Percentiles rank a stretch among this genome's conserved stretches.
phyloP scores from a whole-genome alignment of 75 land plant genomes.

The Azolla pinnata region DNA sequence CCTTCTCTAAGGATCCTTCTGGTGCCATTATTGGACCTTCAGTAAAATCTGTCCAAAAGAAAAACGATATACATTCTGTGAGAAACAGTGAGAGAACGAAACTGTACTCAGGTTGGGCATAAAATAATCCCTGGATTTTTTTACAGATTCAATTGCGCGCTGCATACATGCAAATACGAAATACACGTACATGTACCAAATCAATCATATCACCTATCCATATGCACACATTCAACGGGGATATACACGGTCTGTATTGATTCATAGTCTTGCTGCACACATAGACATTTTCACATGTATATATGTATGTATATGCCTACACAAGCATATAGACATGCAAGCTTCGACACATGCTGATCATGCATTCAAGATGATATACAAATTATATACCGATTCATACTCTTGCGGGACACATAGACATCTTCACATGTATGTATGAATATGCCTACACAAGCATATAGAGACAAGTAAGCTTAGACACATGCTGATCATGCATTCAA shows the following conservation, averaged over 20 bases:
- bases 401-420: too few relatives aligned
- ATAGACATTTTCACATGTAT: neutral
- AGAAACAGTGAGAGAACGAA: too few relatives aligned
- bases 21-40: constrained; percentile 5
- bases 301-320: neutral
- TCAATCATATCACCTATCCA: too few relatives aligned
- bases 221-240: too few relatives aligned
- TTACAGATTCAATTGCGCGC: too few relatives aligned
- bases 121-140: neutral
- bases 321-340: neutral
- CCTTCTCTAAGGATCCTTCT: constrained; percentile 15
- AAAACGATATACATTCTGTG: too few relatives aligned
- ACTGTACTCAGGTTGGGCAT: neutral
- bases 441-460: neutral
- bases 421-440: neutral
- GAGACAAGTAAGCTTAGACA: neutral
- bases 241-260: too few relatives aligned
- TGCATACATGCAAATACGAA: too few relatives aligned
- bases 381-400: too few relatives aligned
- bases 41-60: constrained; percentile 5
- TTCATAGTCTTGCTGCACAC: too few relatives aligned
- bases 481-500: neutral
- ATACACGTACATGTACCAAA: too few relatives aligned
- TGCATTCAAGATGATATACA: too few relatives aligned
- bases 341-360: neutral